Conservation (phyloP, 1,284 basidiomycete genomes). For the Puccinia hordei region DNA sequence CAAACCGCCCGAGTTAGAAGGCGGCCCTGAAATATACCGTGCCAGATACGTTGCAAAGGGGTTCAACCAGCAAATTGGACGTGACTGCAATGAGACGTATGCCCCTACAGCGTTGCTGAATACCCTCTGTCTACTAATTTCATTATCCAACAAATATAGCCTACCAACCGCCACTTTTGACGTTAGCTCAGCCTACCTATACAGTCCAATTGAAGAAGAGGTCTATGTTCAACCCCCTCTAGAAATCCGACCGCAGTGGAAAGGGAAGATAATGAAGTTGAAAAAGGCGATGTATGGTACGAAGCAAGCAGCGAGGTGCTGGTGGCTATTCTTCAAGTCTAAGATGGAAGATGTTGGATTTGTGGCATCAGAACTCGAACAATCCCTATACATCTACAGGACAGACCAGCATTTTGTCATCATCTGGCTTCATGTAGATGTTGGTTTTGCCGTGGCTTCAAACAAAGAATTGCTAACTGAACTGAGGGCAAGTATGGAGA, state of each 20-base stretch:
- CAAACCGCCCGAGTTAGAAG: not conserved
- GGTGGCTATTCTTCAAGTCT: slow-evolving; percentile 1
- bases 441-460: not conserved
- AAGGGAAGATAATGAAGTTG: not conserved
- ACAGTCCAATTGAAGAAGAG: not conserved
- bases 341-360: not conserved
- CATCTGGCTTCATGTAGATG: slow-evolving; percentile 34
- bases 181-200: slow-evolving; percentile 9
- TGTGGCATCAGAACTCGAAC: not conserved
- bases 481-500: not conserved
- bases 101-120: slow-evolving; percentile 14
- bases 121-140: not conserved
- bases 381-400: not conserved
- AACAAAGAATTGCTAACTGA: not conserved
- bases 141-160: not conserved
- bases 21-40: not conserved
- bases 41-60: slow-evolving; percentile 5
- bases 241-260: too few species aligned
- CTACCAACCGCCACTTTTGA: not conserved
- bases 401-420: not conserved
- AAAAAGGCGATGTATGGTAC: slow-evolving; percentile 21
- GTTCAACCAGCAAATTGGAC: not conserved
- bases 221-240: too few species aligned
- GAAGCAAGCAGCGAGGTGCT: slow-evolving; percentile 12
- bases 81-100: slow-evolving; percentile 3